Conservation (phyloP, 192 early-diverging fungal genomes). For the Gigaspora rosea region DNA sequence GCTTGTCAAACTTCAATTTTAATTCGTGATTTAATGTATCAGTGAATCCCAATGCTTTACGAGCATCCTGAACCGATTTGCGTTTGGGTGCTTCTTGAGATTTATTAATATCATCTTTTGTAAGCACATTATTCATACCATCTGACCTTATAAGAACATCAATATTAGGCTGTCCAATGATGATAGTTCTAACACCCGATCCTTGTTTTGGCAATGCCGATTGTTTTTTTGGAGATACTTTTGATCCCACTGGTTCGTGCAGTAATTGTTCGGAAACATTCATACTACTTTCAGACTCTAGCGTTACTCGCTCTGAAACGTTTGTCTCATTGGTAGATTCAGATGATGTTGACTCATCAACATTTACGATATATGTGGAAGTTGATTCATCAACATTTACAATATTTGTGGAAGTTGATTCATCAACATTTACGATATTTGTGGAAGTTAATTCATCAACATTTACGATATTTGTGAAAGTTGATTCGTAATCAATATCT, state of each 20-base stretch:
- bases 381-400: neutral
- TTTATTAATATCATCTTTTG: neutral
- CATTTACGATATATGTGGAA: too few relatives aligned
- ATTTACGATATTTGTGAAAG: too few relatives aligned
- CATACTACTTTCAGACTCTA: neutral
- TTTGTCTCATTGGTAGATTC: neutral
- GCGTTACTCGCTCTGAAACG: neutral
- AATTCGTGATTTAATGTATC: slow-evolving; percentile 10
- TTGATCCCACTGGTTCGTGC: neutral
- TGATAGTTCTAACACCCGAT: neutral
- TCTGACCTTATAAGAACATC: slow-evolving; percentile 3
- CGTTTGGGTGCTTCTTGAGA: neutral
- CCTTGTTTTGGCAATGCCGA: neutral
- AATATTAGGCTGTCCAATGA: neutral
- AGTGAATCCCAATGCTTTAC: neutral
- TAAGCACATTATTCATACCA: neutral
- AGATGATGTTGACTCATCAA: neutral
- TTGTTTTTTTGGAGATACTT: neutral
- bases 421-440: too few relatives aligned
- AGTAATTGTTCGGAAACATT: neutral
- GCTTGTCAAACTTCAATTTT: neutral
- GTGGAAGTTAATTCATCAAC: too few relatives aligned
- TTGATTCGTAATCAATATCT: too few relatives aligned
- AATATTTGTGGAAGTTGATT: too few relatives aligned
- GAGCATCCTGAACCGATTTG: neutral